These are phyloP conservation scores for Aphanomyces astaci DNA, from an alignment of 352 stramenopile genomes.

Conservation along the genomic window DNA sequence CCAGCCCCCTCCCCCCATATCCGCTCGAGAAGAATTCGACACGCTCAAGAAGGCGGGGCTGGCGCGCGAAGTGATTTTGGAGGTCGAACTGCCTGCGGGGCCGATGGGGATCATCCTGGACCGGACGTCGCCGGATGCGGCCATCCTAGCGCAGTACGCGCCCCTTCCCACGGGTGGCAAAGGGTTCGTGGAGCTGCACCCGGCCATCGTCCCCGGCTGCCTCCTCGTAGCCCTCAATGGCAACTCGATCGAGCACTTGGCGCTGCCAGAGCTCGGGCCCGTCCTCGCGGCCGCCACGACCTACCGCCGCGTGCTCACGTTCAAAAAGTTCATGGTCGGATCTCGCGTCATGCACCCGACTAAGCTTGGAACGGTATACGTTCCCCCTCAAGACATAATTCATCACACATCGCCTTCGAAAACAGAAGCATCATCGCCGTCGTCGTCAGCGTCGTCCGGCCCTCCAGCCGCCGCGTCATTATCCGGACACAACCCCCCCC, in stretches of 20 bases:
- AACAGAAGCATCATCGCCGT: background rate
- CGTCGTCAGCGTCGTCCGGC: background rate
- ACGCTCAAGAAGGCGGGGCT: slow-evolving; percentile 30
- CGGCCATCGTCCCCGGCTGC: slow-evolving; percentile 67
- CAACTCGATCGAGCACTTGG: slow-evolving; percentile 63
- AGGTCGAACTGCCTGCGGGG: slow-evolving; percentile 68
- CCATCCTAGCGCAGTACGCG: slow-evolving; percentile 67
- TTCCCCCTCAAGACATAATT: too few relatives aligned
- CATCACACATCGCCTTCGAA: slow-evolving; percentile 15
- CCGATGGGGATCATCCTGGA: slow-evolving; percentile 80
- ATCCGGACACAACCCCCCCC: background rate
- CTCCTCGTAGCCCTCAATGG: slow-evolving; percentile 72
- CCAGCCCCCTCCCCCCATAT: background rate
- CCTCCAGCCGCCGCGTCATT: too few relatives aligned
- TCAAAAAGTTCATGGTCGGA: slow-evolving; percentile 78
- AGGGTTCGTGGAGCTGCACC: slow-evolving; percentile 72
- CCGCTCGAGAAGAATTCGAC: slow-evolving; percentile 22
- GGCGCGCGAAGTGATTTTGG: slow-evolving; percentile 67
- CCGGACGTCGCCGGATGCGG: slow-evolving; percentile 67
- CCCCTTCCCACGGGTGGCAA: slow-evolving; percentile 55
- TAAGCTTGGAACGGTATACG: slow-evolving; percentile 50
- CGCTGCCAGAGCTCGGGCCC: slow-evolving; percentile 55
- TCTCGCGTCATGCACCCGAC: slow-evolving; percentile 65
- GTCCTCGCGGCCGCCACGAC: slow-evolving; percentile 52
- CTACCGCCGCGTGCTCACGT: slow-evolving; percentile 59